These are phyloP conservation scores for Petasospora fabianii DNA, from an alignment of 1,139 yeast species.

Conservation along the genomic window DNA sequence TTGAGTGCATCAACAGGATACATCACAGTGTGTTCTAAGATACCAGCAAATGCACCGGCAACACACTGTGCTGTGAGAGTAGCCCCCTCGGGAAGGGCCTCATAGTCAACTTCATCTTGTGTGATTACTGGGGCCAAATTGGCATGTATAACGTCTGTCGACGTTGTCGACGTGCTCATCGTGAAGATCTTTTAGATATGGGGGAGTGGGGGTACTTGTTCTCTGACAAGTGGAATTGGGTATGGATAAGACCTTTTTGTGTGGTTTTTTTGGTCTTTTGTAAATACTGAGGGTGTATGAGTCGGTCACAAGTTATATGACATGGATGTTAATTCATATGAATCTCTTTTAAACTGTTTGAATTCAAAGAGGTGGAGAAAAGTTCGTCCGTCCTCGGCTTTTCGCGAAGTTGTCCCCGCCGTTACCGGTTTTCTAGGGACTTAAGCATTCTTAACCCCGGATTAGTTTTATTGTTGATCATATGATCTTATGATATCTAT, in stretches of 20 bases:
- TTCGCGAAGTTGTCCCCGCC: neutral
- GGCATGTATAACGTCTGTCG: conserved; percentile 5
- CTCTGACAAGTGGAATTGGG: neutral
- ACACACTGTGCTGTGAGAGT: conserved; percentile 74
- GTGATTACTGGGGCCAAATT: neutral
- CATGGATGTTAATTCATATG: too few species aligned
- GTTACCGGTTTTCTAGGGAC: neutral
- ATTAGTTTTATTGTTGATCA: too few species aligned
- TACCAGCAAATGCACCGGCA: conserved; percentile 99
- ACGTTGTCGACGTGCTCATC: neutral
- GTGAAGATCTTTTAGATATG: neutral
- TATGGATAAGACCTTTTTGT: too few species aligned
- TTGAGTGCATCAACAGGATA: conserved; percentile 93
- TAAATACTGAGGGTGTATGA: too few species aligned
- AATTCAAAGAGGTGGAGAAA: neutral
- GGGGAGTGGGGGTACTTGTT: neutral
- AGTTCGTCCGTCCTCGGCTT: neutral
- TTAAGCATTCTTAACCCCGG: too few species aligned
- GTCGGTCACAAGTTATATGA: too few species aligned
- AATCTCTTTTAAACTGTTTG: too few species aligned
- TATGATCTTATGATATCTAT: too few species aligned
- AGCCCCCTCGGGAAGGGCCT: conserved; percentile 86
- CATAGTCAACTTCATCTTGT: conserved; percentile 62
- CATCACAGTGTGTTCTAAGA: conserved; percentile 97
- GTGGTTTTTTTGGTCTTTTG: too few species aligned